Base-by-base conservation (phyloP, 208 protist genomes). In the Crithidia brevicula region DNA sequence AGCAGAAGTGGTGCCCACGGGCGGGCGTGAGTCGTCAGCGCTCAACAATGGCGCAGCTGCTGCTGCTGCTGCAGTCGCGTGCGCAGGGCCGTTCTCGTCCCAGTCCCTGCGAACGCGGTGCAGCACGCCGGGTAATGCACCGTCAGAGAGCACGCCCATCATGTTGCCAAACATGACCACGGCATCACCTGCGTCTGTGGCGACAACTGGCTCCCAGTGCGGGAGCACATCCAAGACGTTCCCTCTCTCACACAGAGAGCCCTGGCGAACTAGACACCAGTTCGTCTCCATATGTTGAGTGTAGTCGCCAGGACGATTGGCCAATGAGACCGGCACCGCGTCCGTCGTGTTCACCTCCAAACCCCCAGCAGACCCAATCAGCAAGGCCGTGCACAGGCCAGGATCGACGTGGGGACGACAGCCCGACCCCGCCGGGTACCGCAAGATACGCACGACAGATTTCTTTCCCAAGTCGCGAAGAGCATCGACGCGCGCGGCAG, bases 321-420 rank as follows among this genome's bases (percentile, higher is more conserved):
- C 34, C 25, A 62, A 31, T 18, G 50, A 52, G 22, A 54, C 25
- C 18, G 68, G 61, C 15, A 67, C 30, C 22, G 43, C 40, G 16
- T 64, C 36, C 22, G 11, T 11, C 18, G 63, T 51, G 52, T 74
- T 73, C 64, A 94, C 52, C 79, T 92, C 83, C 4, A 94, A 46
- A 9, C 89, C 89, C 15, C 72, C 71, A 0, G 71, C 72, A 18
- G 83, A 86, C 18, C 83, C 81, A 5, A 81, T 30, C 23, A 89
- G 77, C 23, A 91, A 67, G 16, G 85, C 85, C 0, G 88, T 91
- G 72, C 83, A 88, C 34, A 92, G 60, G n/a, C 89, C 89, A 3
- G 89, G 89, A 58, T 94, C 89, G 18, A 82, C 74, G 66, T 94
- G 89, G 5, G 89, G 83, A 4, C 85, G 78, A 38, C 89, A 92